Evolutionary conservation across 176 grass and related monocot species (phyloP).

Genomic region (Aegilops umbellulata): DNA sequence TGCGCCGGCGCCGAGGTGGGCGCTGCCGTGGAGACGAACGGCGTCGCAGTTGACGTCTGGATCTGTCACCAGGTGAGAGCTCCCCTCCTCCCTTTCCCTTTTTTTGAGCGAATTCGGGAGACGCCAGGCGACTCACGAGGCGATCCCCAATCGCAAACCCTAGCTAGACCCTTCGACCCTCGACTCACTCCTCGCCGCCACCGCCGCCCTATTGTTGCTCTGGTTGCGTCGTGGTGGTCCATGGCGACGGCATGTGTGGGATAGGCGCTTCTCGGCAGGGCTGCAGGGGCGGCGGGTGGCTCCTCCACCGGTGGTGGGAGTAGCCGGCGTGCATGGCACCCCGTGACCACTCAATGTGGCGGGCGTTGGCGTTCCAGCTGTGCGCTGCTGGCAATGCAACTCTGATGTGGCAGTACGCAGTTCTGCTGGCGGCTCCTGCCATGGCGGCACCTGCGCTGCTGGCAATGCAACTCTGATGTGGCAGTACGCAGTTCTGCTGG

Average conservation of each 20-base stretch:
- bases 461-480: too few relatives aligned
- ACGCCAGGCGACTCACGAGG: too few relatives aligned
- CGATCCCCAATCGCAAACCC: not conserved
- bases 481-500: not conserved
- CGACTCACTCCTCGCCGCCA: not conserved
- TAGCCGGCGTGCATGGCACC: not conserved
- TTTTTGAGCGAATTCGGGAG: not conserved
- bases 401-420: not conserved
- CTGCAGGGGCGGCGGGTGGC: not conserved
- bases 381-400: too few relatives aligned
- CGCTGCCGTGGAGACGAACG: not conserved
- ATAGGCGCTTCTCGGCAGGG: too few relatives aligned
- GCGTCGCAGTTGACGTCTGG: not conserved
- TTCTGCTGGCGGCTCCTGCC: not conserved
- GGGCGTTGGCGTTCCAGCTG: not conserved
- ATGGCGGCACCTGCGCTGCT: not conserved
- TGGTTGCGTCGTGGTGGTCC: not conserved
- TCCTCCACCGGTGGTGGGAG: not conserved
- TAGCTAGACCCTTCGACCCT: not conserved
- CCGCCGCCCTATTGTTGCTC: not conserved
- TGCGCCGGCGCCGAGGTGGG: not conserved
- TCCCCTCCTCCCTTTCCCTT: not conserved
- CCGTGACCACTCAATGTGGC: too few relatives aligned
- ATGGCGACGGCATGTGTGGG: not conserved
- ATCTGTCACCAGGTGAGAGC: conserved; percentile 59